phyloP scores from a whole-genome alignment of 2,329 filamentous ascomycete species.

The Pseudovirgaria hyperparasitica region DNA sequence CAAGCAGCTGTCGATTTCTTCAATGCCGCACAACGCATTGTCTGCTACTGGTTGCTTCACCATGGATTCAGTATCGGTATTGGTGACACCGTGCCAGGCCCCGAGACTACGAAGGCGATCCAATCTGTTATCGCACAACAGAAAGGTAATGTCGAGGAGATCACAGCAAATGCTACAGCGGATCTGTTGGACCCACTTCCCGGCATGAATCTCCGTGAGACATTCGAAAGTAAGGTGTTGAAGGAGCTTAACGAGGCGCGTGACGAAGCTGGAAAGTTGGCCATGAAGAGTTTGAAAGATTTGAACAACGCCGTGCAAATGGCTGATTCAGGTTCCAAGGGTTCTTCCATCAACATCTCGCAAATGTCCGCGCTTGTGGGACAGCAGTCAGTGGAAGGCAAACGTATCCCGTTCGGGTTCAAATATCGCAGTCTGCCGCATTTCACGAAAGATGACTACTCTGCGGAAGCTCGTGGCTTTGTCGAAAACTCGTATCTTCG shows the following conservation, averaged over 20 bases:
- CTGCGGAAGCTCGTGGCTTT: constrained; percentile 89
- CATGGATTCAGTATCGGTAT: constrained; percentile 97
- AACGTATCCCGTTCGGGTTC: constrained; percentile 98
- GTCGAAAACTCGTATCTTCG: constrained; percentile 98
- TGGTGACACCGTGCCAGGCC: constrained; percentile 92
- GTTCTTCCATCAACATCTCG: constrained; percentile 97
- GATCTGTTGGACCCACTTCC: constrained; percentile 86
- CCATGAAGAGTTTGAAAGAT: constrained; percentile 86
- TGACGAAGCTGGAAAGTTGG: constrained; percentile 89
- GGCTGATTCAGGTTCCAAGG: constrained; percentile 94
- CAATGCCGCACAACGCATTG: constrained; percentile 85
- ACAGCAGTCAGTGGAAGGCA: constrained; percentile 95
- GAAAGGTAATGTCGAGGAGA: constrained; percentile 65
- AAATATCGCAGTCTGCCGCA: constrained; percentile 95
- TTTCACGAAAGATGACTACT: constrained; percentile 99
- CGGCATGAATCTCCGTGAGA: constrained; percentile 97
- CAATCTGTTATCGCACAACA: constrained; percentile 68
- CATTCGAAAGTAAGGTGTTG: constrained; percentile 94
- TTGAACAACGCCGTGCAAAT: constrained; percentile 95
- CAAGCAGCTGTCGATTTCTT: constrained; percentile 86
- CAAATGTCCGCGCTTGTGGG: constrained; percentile 98
- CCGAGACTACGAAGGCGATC: constrained; percentile 70
- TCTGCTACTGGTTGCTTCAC: constrained; percentile 95
- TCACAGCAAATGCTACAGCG: constrained; percentile 67
- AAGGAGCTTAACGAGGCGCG: constrained; percentile 88